Evolutionary conservation across 208 protist species (phyloP), one percentile per base, ranked within the genome.

Genomic region (Balamuthia mandrillaris): DNA sequence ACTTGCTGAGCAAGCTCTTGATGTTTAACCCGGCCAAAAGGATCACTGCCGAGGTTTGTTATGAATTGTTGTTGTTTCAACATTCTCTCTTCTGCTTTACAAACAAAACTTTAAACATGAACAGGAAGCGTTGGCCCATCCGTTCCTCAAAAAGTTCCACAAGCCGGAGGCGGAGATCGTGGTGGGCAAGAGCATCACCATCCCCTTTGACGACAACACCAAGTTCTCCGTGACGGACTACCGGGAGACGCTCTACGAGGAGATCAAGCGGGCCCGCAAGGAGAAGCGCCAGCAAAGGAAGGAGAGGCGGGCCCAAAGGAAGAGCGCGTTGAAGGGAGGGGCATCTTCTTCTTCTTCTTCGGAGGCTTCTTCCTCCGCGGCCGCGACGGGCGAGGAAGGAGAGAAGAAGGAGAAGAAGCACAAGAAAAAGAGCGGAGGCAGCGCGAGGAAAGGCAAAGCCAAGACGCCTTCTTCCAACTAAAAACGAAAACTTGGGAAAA

Each of bases 21-120:
- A 92, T 96, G 86, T 99, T 98, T 88, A 98, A 98, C 86, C 97
- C 97, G 18, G 95, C 96, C 68, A 95, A 97, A 52, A 91, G 97
- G 58, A 90, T 97, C 42, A 97, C 95, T 5, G 81, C 65, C 41
- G 81, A 85, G 4, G 78, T 77, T 44, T 24, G 37, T 72, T 16
- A 14, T 5, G 37, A 29, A 16, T 63, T 0, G 16, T 27, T 24
- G 18, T 35, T 39, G 16, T 66, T 39, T 63, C 24, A 63, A 24
- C 24, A 6, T n/a, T n/a, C n/a, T n/a, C n/a, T n/a, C n/a, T n/a
- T n/a, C n/a, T n/a, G n/a, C n/a, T n/a, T n/a, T n/a, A n/a, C n/a
- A n/a, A n/a, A n/a, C n/a, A n/a, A n/a, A n/a, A n/a, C n/a, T 75
- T 6, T 58, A 10, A 56, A 14, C 14, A 39, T 29, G 18, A 3